Conservation (phyloP, 2,329 filamentous ascomycete genomes). For the Pseudocercospora pini-densiflorae region DNA sequence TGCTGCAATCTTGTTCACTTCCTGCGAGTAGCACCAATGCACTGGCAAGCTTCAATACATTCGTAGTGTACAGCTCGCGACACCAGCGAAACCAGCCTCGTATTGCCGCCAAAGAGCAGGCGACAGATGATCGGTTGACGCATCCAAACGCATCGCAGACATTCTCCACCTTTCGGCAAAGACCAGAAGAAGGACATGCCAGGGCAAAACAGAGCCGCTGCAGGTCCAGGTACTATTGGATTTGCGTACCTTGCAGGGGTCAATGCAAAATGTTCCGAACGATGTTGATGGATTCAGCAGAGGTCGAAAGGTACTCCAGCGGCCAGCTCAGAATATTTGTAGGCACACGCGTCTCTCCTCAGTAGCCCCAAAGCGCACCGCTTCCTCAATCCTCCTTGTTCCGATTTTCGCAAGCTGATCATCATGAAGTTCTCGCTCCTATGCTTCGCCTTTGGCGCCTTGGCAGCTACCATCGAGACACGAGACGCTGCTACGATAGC, state of each 20-base stretch:
- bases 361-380: neutral
- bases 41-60: neutral
- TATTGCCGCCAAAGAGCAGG: neutral
- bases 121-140: neutral
- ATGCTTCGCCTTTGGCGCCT: constrained; percentile 1
- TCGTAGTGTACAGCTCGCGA: neutral
- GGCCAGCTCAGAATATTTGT: neutral
- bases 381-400: neutral
- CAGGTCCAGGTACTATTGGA: neutral
- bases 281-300: neutral
- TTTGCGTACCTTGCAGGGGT: neutral
- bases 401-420: neutral
- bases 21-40: neutral
- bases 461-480: neutral
- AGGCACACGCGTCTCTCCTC: neutral
- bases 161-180: neutral
- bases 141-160: neutral
- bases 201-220: neutral
- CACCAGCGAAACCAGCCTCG: neutral
- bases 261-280: neutral
- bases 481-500: neutral
- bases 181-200: neutral
- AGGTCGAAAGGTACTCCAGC: neutral
- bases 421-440: constrained; percentile 1
- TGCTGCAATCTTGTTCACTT: neutral